Percentiles rank a stretch among this genome's conserved stretches.
Evolutionary conservation across 169 alveolate genomes (phyloP).

Genomic region (Plasmodium malariae): DNA sequence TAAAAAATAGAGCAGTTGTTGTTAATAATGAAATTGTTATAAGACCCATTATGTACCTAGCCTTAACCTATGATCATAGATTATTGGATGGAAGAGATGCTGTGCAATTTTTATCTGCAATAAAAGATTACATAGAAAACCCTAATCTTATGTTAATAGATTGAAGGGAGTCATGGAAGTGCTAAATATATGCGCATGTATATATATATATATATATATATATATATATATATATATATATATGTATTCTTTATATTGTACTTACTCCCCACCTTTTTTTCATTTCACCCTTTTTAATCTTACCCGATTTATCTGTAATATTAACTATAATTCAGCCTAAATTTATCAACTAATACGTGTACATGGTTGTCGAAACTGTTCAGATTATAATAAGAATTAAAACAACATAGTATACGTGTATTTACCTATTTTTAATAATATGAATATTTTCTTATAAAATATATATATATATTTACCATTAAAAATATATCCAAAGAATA

Average conservation of each 20-base stretch:
- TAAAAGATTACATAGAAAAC: constrained; percentile 94
- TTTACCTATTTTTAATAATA: background rate
- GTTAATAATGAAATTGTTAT: constrained; percentile 93
- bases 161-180: background rate
- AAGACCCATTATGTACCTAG: constrained; percentile 96
- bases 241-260: background rate
- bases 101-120: constrained; percentile 94
- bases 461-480: too few species aligned
- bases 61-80: constrained; percentile 98
- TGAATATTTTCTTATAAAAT: too few species aligned
- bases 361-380: background rate
- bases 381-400: too few species aligned
- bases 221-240: background rate
- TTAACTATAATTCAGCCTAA: background rate
- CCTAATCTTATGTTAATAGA: constrained; percentile 86
- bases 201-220: background rate
- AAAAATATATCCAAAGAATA: too few species aligned
- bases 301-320: background rate
- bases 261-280: background rate
- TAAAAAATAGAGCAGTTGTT: constrained; percentile 94
- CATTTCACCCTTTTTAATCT: background rate
- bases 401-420: too few species aligned
- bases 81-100: constrained; percentile 98
- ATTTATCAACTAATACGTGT: background rate
- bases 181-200: background rate